Percentiles rank a stretch among this genome's conserved stretches.
Conservation (phyloP, 2,329 filamentous ascomycete species). For the Epichloe baconii region DNA sequence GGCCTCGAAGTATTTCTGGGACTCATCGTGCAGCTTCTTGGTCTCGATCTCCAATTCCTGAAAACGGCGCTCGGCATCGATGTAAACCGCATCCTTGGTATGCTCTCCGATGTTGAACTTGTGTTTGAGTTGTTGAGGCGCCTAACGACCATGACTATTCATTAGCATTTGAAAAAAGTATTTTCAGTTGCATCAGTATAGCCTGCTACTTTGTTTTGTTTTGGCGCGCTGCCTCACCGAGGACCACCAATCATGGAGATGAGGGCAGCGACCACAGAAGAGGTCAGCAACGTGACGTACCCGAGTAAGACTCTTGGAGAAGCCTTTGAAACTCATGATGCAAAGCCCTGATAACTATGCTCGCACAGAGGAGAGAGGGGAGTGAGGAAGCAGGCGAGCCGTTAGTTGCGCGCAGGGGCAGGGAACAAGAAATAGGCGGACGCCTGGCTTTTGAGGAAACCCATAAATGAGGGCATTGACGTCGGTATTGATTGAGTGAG, state of each 20-base stretch:
- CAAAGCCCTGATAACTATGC: background rate
- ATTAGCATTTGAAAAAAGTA: slow-evolving; percentile 1
- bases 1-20: slow-evolving; percentile 91
- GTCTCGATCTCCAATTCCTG: slow-evolving; percentile 90
- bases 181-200: background rate
- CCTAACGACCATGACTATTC: slow-evolving; percentile 28
- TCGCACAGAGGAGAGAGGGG: background rate
- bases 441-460: slow-evolving; percentile 2
- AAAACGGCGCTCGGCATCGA: slow-evolving; percentile 88
- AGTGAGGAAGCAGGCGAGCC: background rate
- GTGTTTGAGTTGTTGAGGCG: slow-evolving; percentile 82
- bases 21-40: slow-evolving; percentile 93
- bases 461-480: slow-evolving; percentile 5
- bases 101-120: slow-evolving; percentile 93
- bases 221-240: background rate
- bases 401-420: slow-evolving; percentile 1
- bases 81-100: slow-evolving; percentile 89
- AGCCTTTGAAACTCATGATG: slow-evolving; percentile 91
- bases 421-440: background rate
- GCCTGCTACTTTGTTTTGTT: background rate
- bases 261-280: slow-evolving; percentile 16
- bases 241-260: slow-evolving; percentile 8
- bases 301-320: slow-evolving; percentile 78
- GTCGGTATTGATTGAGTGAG: background rate
- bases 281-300: slow-evolving; percentile 35